Percentiles rank a stretch among this genome's conserved stretches.
Conservation (phyloP, 2,329 filamentous ascomycete genomes). For the Dothistroma septosporum region DNA sequence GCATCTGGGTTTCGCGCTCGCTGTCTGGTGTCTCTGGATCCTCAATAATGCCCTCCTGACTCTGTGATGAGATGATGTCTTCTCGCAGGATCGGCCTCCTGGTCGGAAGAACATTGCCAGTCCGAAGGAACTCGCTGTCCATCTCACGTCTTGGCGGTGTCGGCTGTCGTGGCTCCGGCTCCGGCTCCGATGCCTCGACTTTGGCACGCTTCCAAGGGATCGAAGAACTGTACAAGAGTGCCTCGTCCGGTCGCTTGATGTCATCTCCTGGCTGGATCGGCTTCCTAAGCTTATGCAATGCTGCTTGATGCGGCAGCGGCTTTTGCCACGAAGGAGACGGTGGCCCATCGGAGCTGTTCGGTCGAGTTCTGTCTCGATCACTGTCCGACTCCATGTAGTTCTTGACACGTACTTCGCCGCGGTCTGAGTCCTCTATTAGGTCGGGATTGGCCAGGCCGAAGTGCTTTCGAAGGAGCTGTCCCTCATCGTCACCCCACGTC, state of each 20-base stretch:
- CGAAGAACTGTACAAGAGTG: constrained; percentile 14
- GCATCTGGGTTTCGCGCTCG: not conserved
- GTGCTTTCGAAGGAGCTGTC: not conserved
- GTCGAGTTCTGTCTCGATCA: constrained; percentile 15
- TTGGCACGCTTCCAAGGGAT: constrained; percentile 8
- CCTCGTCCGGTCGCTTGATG: constrained; percentile 18
- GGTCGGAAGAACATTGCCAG: constrained; percentile 14
- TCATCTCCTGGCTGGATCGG: constrained; percentile 24
- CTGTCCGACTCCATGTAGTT: constrained; percentile 24
- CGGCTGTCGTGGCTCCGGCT: not conserved
- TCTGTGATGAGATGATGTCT: not conserved
- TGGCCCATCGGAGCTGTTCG: constrained; percentile 7
- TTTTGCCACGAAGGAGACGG: constrained; percentile 13
- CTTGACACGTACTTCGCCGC: constrained; percentile 13
- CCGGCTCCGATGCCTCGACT: not conserved
- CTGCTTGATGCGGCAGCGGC: constrained; percentile 13
- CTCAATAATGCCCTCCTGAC: not conserved
- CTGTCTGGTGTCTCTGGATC: not conserved
- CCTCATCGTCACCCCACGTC: not conserved
- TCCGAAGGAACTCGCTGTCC: constrained; percentile 19
- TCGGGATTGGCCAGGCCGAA: not conserved
- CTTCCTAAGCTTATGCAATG: constrained; percentile 17
- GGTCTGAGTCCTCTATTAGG: constrained; percentile 6
- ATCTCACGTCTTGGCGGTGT: constrained; percentile 18
- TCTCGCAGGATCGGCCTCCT: not conserved